phyloP scores from a whole-genome alignment of 1,284 basidiomycete genomes.

The Cryptococcus neoformans region DNA sequence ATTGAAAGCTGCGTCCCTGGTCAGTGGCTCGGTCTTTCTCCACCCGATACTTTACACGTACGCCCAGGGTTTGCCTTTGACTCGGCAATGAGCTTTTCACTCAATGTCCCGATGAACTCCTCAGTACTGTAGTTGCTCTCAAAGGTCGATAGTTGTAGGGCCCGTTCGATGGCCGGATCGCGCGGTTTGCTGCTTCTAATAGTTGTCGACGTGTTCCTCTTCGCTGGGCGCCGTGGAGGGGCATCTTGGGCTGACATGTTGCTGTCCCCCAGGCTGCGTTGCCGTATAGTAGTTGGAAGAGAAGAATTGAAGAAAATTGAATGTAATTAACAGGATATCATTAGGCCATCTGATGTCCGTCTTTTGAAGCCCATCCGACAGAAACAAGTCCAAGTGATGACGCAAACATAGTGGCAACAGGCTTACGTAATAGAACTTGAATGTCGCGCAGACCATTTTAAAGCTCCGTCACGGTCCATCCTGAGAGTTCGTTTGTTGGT shows the following conservation, averaged over 20 bases:
- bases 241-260: neutral
- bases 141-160: conserved; percentile 64
- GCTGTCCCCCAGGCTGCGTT: neutral
- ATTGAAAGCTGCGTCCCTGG: conserved; percentile 68
- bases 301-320: no score
- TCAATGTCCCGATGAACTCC: conserved; percentile 80
- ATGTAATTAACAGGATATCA: no score
- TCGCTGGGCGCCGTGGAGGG: neutral
- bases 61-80: conserved; percentile 79
- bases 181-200: conserved; percentile 2
- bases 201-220: neutral
- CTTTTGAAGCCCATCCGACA: no score
- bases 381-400: no score
- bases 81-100: conserved; percentile 80
- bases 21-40: neutral
- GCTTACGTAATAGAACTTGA: no score
- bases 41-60: conserved; percentile 49
- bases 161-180: conserved; percentile 61
- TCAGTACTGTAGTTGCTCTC: conserved; percentile 87
- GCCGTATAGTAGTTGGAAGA: no score
- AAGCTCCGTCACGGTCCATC: no score
- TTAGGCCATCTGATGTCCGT: no score
- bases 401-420: no score
- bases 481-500: no score
- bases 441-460: no score